Base-by-base conservation (phyloP, 495 filamentous ascomycete species). In the Aspergillus nidulans region DNA sequence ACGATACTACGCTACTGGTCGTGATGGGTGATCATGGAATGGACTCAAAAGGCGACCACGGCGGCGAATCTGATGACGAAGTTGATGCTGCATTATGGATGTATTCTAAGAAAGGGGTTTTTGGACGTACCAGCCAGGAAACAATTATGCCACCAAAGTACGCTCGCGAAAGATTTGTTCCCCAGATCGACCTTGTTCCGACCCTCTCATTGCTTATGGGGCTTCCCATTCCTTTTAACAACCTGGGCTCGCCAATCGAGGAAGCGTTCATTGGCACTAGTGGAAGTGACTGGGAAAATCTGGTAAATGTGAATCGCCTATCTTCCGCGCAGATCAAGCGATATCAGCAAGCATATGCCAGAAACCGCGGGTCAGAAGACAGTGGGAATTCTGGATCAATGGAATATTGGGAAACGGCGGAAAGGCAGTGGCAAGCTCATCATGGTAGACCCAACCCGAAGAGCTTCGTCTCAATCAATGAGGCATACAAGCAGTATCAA, bases 11-110 rank as follows among this genome's bases (percentile, higher is more conserved):
- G 2, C 72, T 98, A 24, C 74, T 98, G 43, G 86, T 98, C 15
- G 89, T 97, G 15, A 96, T 98, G 90, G 94, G 94, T 9, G 94
- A 98, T 67, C 94, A 98, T 68, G 94, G 94, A 8, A 98, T 98
- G 94, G 94, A 98, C 70, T 75, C 79, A 21, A 98, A 98, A 72
- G 94, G 94, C 6, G 94, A 98, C 63, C 94, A 98, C 63, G 94
- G 94, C 39, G 94, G 94, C 41, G 94, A 98, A 71, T 96, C 91
- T 12, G 86, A 95, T 62, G 91, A 95, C 40, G 94, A 98, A 64
- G 81, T 98, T 24, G 83, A 97, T 69, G 91, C 94, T 54, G 94
- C 95, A 1, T 65, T 98, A 46, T 98, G 95, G 94, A 92, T 98
- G 91, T 98, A 97, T 65, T 96, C 95, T 4, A 92, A 89, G 63